Base-by-base conservation (phyloP, 2,329 filamentous ascomycete species). In the Colletotrichum sp. region DNA sequence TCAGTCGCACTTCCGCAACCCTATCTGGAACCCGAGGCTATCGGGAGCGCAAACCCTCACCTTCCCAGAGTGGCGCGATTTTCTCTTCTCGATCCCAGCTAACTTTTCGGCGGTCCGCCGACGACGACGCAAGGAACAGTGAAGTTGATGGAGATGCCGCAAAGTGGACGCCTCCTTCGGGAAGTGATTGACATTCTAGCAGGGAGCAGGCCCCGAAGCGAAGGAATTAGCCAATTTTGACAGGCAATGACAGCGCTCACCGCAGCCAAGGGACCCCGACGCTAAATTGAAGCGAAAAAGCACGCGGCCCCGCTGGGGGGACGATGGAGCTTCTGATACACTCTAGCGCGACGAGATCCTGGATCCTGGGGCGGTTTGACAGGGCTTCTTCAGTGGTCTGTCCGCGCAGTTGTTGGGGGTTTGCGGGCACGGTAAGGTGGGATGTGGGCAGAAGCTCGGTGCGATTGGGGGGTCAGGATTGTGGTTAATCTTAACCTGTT, bases 171-270 rank as follows among this genome's bases (percentile, higher is more conserved):
- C 18, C 52, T 60, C 34, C 26, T 72, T 72, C 15, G 13, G 70
- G 63, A 30, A 68, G 71, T 68, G 64, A 63, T 72, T 63, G 36
- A 63, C 71, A 43, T 48, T 18, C 21, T 8, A 16, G n/a, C 71
- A 68, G 64, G 71, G 55, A 60, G 57, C 21, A 55, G 28, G 36
- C 28, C 26, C 15, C 26, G 48, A 64, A 28, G 43, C 21, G 39
- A 67, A 57, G 61, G 55, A 67, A 48, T 71, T 67, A 59, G 70
- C 43, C 70, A 60, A 60, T 59, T 48, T 60, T 72, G 43, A 72
- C 60, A 39, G 39, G 59, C 57, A 64, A 63, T 48, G 55, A 70
- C 34, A 70, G 57, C 52, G 13, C 30, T 55, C n/a, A 10, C 28
- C 65, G 65, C 21, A 48, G 28, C 65, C 43, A 52, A 52, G n/a